Percentiles rank a stretch among this genome's conserved stretches.
phyloP scores from a whole-genome alignment of 176 grass and related monocot genomes.

The Microstegium vimineum region DNA sequence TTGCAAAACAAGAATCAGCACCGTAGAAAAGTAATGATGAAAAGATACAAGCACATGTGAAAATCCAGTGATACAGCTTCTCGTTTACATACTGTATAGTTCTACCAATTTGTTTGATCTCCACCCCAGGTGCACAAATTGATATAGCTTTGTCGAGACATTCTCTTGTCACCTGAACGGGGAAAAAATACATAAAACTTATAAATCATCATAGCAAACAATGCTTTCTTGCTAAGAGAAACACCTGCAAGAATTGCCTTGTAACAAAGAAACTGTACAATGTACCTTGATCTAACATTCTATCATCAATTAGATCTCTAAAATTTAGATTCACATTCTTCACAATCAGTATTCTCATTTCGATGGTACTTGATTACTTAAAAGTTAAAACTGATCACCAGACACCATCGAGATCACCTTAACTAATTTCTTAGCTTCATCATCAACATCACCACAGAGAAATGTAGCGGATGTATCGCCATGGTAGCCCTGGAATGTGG shows the following conservation, averaged over 20 bases:
- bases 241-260: not conserved
- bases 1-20: constrained; percentile 3
- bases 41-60: not conserved
- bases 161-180: constrained; percentile 76
- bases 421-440: constrained; percentile 84
- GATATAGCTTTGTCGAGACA: constrained; percentile 86
- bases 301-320: not conserved
- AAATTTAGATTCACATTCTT: constrained; percentile 1
- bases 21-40: not conserved
- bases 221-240: not conserved
- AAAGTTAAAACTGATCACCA: not conserved
- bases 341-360: not conserved
- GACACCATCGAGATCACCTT: constrained; percentile 45
- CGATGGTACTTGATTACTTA: not conserved
- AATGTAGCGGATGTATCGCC: constrained; percentile 96
- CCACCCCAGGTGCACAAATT: constrained; percentile 87
- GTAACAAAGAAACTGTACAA: not conserved
- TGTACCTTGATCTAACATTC: not conserved
- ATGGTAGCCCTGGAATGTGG: constrained; percentile 80
- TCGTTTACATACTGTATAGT: constrained; percentile 86
- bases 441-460: constrained; percentile 79
- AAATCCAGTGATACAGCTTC: constrained; percentile 4
- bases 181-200: constrained; percentile 20
- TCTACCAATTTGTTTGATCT: constrained; percentile 77
- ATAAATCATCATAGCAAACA: constrained; percentile 15